Evolutionary conservation across 495 filamentous ascomycete species (phyloP).

Genomic region (Hypoxylon lienhwacheense): DNA sequence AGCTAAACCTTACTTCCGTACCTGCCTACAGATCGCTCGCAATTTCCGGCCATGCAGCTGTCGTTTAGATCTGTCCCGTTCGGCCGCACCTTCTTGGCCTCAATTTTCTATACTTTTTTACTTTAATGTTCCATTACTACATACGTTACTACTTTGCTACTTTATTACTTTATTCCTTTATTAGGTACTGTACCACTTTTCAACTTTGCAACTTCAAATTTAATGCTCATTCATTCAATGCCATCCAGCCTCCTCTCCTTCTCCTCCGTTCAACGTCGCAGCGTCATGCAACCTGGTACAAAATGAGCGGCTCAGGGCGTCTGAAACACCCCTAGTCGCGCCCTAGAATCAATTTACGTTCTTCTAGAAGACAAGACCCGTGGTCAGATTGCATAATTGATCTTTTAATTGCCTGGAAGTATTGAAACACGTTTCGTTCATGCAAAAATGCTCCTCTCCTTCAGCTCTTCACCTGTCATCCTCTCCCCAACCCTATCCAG

Average conservation of each 20-base stretch:
- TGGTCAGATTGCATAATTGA: constrained; percentile 52
- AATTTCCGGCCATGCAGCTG: constrained; percentile 35
- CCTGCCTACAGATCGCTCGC: constrained; percentile 28
- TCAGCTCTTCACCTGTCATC: constrained; percentile 33
- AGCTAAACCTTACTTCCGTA: constrained; percentile 13
- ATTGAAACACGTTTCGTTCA: constrained; percentile 53
- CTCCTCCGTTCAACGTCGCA: constrained; percentile 10
- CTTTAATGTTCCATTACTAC: no score
- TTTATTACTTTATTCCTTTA: constrained; percentile 13
- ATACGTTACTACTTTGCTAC: no score
- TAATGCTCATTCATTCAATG: constrained; percentile 16
- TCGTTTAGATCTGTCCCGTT: no score
- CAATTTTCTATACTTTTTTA: no score
- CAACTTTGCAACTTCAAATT: not conserved
- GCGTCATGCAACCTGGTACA: constrained; percentile 13
- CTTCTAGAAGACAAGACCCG: constrained; percentile 53
- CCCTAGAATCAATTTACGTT: constrained; percentile 46
- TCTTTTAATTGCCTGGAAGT: constrained; percentile 54
- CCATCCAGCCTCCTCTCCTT: no score
- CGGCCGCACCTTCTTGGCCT: constrained; percentile 8
- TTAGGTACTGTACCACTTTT: not conserved
- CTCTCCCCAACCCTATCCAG: constrained; percentile 32
- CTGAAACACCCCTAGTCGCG: constrained; percentile 35
- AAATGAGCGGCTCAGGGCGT: constrained; percentile 33
- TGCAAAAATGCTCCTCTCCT: constrained; percentile 41